Evolutionary conservation across 768 basidiomycete genomes (phyloP).

Genomic region (Pulveroboletus ravenelii): DNA sequence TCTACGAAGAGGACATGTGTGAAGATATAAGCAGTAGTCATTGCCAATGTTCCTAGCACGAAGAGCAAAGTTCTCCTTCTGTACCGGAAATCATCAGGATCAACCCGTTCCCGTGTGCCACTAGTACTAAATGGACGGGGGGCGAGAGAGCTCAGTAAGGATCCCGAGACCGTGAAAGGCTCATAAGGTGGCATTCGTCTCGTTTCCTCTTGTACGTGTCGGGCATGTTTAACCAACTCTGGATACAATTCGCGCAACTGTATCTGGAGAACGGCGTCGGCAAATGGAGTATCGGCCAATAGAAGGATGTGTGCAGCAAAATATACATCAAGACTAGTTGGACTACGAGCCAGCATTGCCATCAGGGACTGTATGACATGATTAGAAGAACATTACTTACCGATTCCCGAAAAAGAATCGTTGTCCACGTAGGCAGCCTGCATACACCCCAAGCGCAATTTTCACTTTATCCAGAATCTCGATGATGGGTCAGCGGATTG

Average conservation of each 20-base stretch:
- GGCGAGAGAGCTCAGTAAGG: slow-evolving; percentile 36
- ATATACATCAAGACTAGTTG: slow-evolving; percentile 58
- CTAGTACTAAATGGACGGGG: slow-evolving; percentile 26
- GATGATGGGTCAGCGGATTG: slow-evolving; percentile 3
- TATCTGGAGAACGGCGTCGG: slow-evolving; percentile 53
- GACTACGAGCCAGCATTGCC: slow-evolving; percentile 34
- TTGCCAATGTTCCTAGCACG: slow-evolving; percentile 41
- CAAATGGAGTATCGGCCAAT: slow-evolving; percentile 53
- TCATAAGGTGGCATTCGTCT: slow-evolving; percentile 27
- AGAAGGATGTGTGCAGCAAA: slow-evolving; percentile 68
- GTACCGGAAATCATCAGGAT: slow-evolving; percentile 43
- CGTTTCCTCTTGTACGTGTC: slow-evolving; percentile 38
- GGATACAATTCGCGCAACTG: slow-evolving; percentile 56
- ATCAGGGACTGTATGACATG: neutral
- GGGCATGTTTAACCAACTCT: slow-evolving; percentile 53
- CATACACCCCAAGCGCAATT: slow-evolving; percentile 52
- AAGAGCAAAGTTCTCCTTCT: slow-evolving; percentile 52
- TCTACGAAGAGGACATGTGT: neutral
- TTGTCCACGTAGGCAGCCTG: slow-evolving; percentile 47
- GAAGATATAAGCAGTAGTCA: slow-evolving; percentile 37
- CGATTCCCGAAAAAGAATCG: slow-evolving; percentile 48
- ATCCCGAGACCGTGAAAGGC: slow-evolving; percentile 15
- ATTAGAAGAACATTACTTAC: slow-evolving; percentile 30
- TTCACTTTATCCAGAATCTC: slow-evolving; percentile 61
- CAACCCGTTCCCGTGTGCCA: slow-evolving; percentile 14